Evolutionary conservation across 768 basidiomycete genomes (phyloP), one percentile per base, ranked within the genome.

Genomic region (Psilocybe sp.): DNA sequence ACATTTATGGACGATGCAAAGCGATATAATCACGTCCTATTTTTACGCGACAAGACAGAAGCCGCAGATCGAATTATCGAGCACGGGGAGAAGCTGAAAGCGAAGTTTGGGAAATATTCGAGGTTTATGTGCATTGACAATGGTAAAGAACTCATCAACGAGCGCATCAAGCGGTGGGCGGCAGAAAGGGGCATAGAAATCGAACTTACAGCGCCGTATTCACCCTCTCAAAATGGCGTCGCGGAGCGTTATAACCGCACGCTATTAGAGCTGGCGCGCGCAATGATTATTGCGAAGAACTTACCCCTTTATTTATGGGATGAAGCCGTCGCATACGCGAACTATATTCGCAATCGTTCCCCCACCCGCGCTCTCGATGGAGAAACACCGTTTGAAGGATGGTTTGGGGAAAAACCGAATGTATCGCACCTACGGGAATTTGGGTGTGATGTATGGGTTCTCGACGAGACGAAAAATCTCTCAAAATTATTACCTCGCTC

Each of bases 191-290:
- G 72, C 0, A 69, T 71, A 5, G 57, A 58, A 0, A 50, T 70
- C 0, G 62, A 74, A 13, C 57, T 54, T 0, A 69, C 64, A 0
- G 63, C 62, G 4, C 72, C 69, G 1, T 71, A 75, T 31, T 66
- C 68, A 6, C 69, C 69, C 0, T 54, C 65, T 0, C 69, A 74
- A 20, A 75, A 75, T 50, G 68, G 75, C 0, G 57, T 75, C 0
- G 73, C 73, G 0, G 73, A 79, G 34, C 41, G 63, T 0, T 62
- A 64, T n/a, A 75, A 75, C 44, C 31, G 58, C 3, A 73, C 66
- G 0, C 33, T 69, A 0, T 18, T 69, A 0, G 63, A 72, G 40
- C 37, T 71, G 2, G 60, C 53, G 1, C 20, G 56, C 0, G 57
- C 68, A 0, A 75, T 76, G 70, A 4, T 75, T 1, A 58, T 68